Evolutionary conservation across 495 filamentous ascomycete genomes (phyloP).

Genomic region (Podospora pseudopauciseta): DNA sequence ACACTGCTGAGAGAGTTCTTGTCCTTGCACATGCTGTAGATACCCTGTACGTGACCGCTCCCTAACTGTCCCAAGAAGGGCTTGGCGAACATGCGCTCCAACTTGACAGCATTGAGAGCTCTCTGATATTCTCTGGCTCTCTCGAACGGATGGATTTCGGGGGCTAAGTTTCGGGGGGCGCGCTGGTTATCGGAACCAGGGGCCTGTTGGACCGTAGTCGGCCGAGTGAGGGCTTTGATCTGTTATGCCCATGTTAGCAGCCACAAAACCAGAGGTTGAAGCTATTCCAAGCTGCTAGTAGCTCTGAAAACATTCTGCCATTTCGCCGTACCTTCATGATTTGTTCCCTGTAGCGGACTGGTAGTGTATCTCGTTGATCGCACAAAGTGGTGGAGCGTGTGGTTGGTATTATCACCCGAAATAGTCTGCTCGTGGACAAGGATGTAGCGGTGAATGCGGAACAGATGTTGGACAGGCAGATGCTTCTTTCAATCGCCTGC

Average conservation of each 20-base stretch:
- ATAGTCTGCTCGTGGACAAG: neutral
- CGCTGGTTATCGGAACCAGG: conserved; percentile 64
- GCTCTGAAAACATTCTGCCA: neutral
- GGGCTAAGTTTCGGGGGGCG: conserved; percentile 75
- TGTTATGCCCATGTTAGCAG: conserved; percentile 32
- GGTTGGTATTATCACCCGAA: neutral
- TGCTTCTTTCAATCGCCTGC: neutral
- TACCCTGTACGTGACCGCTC: conserved; percentile 88
- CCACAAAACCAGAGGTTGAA: neutral
- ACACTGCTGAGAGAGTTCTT: conserved; percentile 63
- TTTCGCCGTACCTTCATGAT: conserved; percentile 28
- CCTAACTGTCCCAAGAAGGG: conserved; percentile 88
- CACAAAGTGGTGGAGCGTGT: neutral
- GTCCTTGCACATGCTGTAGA: conserved; percentile 71
- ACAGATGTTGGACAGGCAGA: neutral
- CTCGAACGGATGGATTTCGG: conserved; percentile 91
- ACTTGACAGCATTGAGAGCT: conserved; percentile 74
- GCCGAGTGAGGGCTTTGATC: conserved; percentile 87
- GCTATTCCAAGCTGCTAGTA: neutral
- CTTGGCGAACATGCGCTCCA: conserved; percentile 93
- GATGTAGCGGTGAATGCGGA: neutral
- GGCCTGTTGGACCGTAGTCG: conserved; percentile 70
- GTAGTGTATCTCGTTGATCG: neutral
- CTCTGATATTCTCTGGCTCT: conserved; percentile 78
- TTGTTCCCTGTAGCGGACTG: neutral